Evolutionary conservation across 1,284 basidiomycete species (phyloP), one percentile per base, ranked within the genome.

Genomic region (Cystobasidium pallidum): DNA sequence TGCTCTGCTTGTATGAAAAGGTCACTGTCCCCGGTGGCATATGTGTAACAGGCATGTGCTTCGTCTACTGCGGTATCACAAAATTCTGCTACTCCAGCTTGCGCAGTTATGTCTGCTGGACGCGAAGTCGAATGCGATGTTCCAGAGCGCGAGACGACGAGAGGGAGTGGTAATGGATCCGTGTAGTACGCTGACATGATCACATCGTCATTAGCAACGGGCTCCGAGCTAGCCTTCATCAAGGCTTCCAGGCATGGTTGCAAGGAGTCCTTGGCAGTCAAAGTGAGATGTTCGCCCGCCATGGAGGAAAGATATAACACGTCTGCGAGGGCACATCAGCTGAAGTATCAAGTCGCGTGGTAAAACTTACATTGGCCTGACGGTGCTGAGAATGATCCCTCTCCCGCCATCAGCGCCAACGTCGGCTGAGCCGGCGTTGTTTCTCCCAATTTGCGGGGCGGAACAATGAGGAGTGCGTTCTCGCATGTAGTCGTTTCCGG

Each of bases 301-400:
- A 45, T 19, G 8, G 26, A 24, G 15, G 49, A 54, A 28, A 84
- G 75, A 73, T 84, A 83, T 10, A 83, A 74, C 24, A 83, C 77
- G 71, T 79, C 83, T 83, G 76, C 7, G 36, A 39, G 36, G 7
- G 13, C 7, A 6, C 36, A 39, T 39, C 36, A 39, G 36, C 36
- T 39, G 7, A 39, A 39, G 39, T 65, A 1, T 49, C 66, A 61
- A 39, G 28, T 47, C 28, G 2, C 26, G 66, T 28, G 2, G 49
- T 72, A 64, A 59, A 2, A 43, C 87, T 79, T 80, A 92, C 92
- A 91, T 85, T 90, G 89, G 1, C 88, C 91, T 66, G 85, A 83
- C 0, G 95, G 95, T 68, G 91, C 87, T 8, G 91, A 89, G 81
- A 94, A 86, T 0, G 90, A 92, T 10, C 88, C 90, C 78, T 91